Evolutionary conservation across 306 rosid genomes (phyloP).

Genomic region (Cicer cuneatum): DNA sequence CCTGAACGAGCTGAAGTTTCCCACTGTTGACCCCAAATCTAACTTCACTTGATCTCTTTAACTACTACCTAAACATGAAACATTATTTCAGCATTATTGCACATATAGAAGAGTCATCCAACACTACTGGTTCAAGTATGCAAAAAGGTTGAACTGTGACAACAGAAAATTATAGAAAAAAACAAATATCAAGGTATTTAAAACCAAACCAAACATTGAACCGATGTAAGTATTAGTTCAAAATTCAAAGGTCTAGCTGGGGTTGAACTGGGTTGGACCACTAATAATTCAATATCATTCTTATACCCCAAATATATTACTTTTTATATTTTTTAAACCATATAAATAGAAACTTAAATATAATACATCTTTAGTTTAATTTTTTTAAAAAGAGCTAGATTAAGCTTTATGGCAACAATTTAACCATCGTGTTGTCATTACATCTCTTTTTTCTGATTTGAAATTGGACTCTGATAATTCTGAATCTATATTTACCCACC

Average conservation of each 20-base stretch:
- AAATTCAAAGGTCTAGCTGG: not conserved
- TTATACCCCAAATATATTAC: not conserved
- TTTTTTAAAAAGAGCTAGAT: not conserved
- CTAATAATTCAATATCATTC: not conserved
- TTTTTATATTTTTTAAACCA: not conserved
- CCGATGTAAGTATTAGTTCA: not conserved
- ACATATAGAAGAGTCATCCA: not conserved
- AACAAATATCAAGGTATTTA: not conserved
- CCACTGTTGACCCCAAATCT: conserved; percentile 24
- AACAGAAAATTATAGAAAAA: conserved; percentile 4
- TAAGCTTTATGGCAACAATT: not conserved
- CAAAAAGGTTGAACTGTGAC: conserved; percentile 13
- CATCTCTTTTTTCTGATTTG: conserved; percentile 2
- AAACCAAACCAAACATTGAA: not conserved
- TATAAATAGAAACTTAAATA: not conserved
- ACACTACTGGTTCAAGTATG: conserved; percentile 28
- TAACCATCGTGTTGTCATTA: not conserved
- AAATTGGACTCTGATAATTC: not conserved
- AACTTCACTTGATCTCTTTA: conserved; percentile 44
- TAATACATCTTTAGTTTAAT: not conserved
- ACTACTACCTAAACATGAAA: conserved; percentile 41
- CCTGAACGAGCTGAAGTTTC: conserved; percentile 37
- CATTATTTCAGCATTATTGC: conserved; percentile 37
- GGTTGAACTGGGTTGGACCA: not conserved
- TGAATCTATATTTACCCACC: not conserved